Evolutionary conservation across 2,329 filamentous ascomycete genomes (phyloP).

Genomic region (Hypoxylon sp.): DNA sequence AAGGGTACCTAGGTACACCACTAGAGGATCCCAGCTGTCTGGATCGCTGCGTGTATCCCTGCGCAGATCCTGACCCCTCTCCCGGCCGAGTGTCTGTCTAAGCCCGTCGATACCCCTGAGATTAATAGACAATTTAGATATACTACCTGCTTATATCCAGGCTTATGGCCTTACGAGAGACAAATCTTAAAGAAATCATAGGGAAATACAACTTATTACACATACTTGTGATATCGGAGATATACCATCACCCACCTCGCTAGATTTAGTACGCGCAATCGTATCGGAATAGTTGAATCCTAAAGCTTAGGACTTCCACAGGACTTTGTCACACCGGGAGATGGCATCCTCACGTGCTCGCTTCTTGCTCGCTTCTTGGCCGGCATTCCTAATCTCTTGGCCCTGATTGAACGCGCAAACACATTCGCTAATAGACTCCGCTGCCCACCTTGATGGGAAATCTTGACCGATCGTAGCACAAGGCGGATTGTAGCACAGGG

Average conservation of each 20-base stretch:
- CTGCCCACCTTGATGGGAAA: not conserved
- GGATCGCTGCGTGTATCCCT: constrained; percentile 10
- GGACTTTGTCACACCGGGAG: not conserved
- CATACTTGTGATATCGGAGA: not conserved
- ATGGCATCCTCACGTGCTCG: not conserved
- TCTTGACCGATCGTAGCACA: not conserved
- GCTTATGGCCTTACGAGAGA: not conserved
- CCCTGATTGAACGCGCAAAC: not conserved
- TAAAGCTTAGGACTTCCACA: not conserved
- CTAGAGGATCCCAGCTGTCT: no score
- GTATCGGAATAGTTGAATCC: not conserved
- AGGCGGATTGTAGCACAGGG: not conserved
- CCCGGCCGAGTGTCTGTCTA: not conserved
- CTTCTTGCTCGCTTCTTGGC: not conserved
- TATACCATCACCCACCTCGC: not conserved
- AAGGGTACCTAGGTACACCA: no score
- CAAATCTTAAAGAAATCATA: not conserved
- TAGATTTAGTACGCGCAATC: not conserved
- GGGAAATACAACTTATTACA: not conserved
- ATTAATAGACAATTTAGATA: not conserved
- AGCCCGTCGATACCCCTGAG: not conserved
- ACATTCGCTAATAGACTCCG: not conserved
- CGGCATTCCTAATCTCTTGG: no score
- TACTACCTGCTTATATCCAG: not conserved
- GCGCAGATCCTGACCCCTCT: constrained; percentile 16